phyloP scores from a whole-genome alignment of 352 stramenopile species.

The Pythium phragmitis region DNA sequence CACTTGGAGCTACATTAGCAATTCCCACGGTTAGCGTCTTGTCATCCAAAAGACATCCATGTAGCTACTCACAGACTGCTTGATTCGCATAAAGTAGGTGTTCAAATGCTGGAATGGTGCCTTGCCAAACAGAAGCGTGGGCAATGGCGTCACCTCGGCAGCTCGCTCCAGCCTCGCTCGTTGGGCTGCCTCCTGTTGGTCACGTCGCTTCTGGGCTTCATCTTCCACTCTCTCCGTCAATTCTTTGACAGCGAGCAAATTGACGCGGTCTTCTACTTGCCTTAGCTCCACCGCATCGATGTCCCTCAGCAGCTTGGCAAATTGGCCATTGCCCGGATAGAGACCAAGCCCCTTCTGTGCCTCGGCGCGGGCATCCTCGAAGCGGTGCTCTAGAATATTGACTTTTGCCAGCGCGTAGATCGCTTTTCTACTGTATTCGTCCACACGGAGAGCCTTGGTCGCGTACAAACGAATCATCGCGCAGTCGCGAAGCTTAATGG shows the following conservation, averaged over 20 bases:
- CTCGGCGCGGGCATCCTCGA: slow-evolving; percentile 42
- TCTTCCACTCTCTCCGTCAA: slow-evolving; percentile 20
- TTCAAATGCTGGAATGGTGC: slow-evolving; percentile 43
- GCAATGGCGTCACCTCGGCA: slow-evolving; percentile 40
- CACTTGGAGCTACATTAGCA: slow-evolving; percentile 35
- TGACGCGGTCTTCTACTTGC: slow-evolving; percentile 25
- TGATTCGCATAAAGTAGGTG: slow-evolving; percentile 67
- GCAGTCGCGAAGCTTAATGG: slow-evolving; percentile 59
- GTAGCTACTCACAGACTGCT: slow-evolving; percentile 37
- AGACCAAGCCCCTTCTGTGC: slow-evolving; percentile 38
- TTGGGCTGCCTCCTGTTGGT: slow-evolving; percentile 41
- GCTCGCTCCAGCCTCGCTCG: slow-evolving; percentile 32
- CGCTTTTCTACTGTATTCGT: slow-evolving; percentile 52
- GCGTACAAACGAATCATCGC: slow-evolving; percentile 61
- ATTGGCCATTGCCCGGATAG: slow-evolving; percentile 47
- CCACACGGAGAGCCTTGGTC: slow-evolving; percentile 48
- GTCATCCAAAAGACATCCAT: neutral
- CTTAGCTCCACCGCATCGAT: slow-evolving; percentile 41
- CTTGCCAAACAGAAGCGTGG: slow-evolving; percentile 69
- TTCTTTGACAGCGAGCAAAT: slow-evolving; percentile 37
- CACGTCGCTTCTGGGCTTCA: slow-evolving; percentile 8
- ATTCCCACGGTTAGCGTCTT: neutral
- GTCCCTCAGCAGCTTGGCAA: slow-evolving; percentile 46
- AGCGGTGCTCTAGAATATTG: slow-evolving; percentile 58
- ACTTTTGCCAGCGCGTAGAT: slow-evolving; percentile 72